These are phyloP conservation scores for Datura wrightii DNA, from an alignment of 257 asterid genomes.

Conservation along the genomic window DNA sequence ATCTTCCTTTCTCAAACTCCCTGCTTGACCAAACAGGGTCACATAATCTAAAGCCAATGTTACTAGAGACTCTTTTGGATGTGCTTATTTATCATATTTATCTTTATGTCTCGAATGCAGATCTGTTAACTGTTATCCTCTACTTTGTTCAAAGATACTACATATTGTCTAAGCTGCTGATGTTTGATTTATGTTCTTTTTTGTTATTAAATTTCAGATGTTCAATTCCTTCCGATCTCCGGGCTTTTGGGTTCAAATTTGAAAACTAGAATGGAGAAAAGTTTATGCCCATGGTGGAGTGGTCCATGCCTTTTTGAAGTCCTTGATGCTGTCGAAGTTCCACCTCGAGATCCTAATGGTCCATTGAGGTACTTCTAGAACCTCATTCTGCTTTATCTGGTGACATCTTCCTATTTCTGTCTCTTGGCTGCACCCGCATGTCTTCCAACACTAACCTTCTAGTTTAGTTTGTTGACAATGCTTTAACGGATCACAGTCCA, in stretches of 20 bases:
- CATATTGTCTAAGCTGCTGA: constrained; percentile 14
- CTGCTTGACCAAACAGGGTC: not conserved
- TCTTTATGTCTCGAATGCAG: not conserved
- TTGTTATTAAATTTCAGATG: constrained; percentile 48
- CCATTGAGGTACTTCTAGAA: constrained; percentile 71
- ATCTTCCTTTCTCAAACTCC: not conserved
- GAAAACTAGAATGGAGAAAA: constrained; percentile 68
- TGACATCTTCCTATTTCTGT: not conserved
- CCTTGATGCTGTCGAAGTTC: constrained; percentile 86
- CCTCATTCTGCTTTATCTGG: not conserved
- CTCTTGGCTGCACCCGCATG: not conserved
- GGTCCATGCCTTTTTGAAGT: constrained; percentile 95
- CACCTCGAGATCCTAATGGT: constrained; percentile 86
- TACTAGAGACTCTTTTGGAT: not conserved
- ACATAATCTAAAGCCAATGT: not conserved
- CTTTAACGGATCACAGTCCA: not conserved
- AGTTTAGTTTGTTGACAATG: not conserved
- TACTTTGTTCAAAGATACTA: constrained; percentile 37
- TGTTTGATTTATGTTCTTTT: not conserved
- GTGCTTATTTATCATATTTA: not conserved
- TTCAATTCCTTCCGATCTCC: constrained; percentile 92
- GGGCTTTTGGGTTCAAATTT: constrained; percentile 84
- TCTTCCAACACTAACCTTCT: not conserved
- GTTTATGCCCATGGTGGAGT: constrained; percentile 84
- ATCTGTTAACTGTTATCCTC: constrained; percentile 9